Percentiles rank a stretch among this genome's conserved stretches.
Evolutionary conservation across 2,329 filamentous ascomycete genomes (phyloP).

Genomic region (Rutstroemia sp.): DNA sequence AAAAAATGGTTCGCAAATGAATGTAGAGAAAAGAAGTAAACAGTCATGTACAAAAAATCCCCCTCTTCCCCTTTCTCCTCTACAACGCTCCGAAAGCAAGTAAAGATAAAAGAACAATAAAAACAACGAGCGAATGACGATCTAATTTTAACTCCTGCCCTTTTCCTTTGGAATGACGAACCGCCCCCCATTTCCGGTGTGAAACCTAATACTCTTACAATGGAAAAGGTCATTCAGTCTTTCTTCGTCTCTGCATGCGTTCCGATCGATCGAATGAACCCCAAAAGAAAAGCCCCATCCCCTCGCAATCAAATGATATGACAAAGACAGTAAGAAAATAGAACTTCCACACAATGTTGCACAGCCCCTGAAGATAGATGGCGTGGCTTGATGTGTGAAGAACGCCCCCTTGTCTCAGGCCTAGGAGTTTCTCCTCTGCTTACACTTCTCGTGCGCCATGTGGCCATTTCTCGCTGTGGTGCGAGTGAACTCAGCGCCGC

Average conservation of each 20-base stretch:
- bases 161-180: neutral
- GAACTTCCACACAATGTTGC: neutral
- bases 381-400: neutral
- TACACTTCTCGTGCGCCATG: conserved; percentile 83
- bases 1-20: neutral
- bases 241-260: conserved; percentile 1
- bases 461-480: conserved; percentile 87
- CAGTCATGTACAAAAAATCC: conserved; percentile 1
- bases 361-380: neutral
- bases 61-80: no score
- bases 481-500: conserved; percentile 86
- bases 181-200: neutral
- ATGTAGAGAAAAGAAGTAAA: conserved; percentile 2
- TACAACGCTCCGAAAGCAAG: no score
- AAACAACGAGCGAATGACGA: neutral
- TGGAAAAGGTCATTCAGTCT: conserved; percentile 1
- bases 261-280: neutral
- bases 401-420: neutral
- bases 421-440: conserved; percentile 51
- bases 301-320: neutral
- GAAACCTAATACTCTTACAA: conserved; percentile 4
- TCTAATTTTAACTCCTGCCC: conserved; percentile 6
- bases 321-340: neutral
- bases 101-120: neutral
- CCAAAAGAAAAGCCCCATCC: neutral